These are phyloP conservation scores for Phascolomyces articulosus DNA, from an alignment of 371 early-diverging fungal species.

Conservation along the genomic window DNA sequence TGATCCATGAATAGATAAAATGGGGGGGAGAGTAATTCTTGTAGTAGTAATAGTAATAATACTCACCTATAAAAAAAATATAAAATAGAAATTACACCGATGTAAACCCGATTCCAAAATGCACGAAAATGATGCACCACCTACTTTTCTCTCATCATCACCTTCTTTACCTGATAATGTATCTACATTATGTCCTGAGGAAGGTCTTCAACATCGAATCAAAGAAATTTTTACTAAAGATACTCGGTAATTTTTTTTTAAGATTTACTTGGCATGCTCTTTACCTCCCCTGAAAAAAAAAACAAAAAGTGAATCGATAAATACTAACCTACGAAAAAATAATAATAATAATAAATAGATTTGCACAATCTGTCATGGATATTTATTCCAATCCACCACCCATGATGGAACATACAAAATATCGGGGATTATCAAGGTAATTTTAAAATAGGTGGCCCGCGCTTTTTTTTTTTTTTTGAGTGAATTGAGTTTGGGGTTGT, in stretches of 20 bases:
- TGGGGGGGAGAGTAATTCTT: not conserved
- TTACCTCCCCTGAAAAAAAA: not conserved
- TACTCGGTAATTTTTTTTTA: conserved; percentile 17
- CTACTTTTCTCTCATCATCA: conserved; percentile 12
- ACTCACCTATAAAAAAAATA: too few species aligned
- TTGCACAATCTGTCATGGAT: conserved; percentile 22
- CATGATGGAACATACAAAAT: not conserved
- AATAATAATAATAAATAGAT: too few species aligned
- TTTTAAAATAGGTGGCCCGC: too few species aligned
- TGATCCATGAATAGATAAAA: too few species aligned
- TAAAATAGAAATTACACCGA: conserved; percentile 21
- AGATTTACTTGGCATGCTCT: not conserved
- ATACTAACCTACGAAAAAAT: too few species aligned
- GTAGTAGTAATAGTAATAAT: too few species aligned
- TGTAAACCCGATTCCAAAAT: conserved; percentile 21
- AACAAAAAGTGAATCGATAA: too few species aligned
- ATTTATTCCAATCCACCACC: conserved; percentile 13
- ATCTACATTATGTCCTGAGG: conserved; percentile 16
- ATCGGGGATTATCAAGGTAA: conserved; percentile 18
- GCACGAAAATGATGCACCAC: conserved; percentile 14
- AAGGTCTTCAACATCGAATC: conserved; percentile 25
- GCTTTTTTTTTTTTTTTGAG: too few species aligned
- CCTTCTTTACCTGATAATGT: conserved; percentile 8
- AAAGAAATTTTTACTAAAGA: conserved; percentile 30
- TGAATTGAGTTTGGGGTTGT: too few species aligned